Base-by-base conservation (phyloP, 768 basidiomycete species). In the Termitomyces sp. region DNA sequence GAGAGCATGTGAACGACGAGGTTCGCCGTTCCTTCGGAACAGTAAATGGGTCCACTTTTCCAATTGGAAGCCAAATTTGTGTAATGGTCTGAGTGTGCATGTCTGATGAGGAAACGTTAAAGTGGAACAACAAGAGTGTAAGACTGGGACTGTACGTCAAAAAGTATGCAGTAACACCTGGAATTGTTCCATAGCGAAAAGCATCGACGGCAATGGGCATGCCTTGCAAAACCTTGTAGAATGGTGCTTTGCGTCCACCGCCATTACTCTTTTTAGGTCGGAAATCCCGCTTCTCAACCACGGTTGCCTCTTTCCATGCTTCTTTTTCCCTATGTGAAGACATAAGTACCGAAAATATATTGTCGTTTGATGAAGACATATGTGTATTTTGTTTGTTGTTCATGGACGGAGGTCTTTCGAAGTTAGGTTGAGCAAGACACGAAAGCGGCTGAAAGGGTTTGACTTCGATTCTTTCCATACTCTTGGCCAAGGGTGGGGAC, bases 141-240 rank as follows among this genome's bases (percentile, higher is more conserved):
- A 52, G 26, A 12, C 46, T 46, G 40, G 12, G 50, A 22, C 36
- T 70, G 47, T 65, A 95, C 94, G 94, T 93, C 61, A 98, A 72
- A 64, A 97, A 93, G 70, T 98, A 98, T 0, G 94, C 91, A 30
- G 84, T 90, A 26, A 98, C 83, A 10, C 84, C 86, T 6, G 95
- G 94, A 50, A 99, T 94, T 28, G 80, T 77, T 6, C 96, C 97
- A 68, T 98, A 99, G 38, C 88, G 83, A 72, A 99, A 99, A 1
- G 95, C 97, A 68, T 99, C 97, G 0, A 99, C 97, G 16, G 96
- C 94, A 26, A 99, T 90, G 9, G 95, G 94, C 94, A 98, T 97
- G 1, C 97, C 96, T 64, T 92, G 90, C 63, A 98, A 69, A 24
- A 94, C 82, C 74, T 98, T 99, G 74, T 96, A 98, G 69, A 98